These are phyloP conservation scores for Rubia yunnanensis DNA, from an alignment of 257 asterid species.

Conservation along the genomic window DNA sequence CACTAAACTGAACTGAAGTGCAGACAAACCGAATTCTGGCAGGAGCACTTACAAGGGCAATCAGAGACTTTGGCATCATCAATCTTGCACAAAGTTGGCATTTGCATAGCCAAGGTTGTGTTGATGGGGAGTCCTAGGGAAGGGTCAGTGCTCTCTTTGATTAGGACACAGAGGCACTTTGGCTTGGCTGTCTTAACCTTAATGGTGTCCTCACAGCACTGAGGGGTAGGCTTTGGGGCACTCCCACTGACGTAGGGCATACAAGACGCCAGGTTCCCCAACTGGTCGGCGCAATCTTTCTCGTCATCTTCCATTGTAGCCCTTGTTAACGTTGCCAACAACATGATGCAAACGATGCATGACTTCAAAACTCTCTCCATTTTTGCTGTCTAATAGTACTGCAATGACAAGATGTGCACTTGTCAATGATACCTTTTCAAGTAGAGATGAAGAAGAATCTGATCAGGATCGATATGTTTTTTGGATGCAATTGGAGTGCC, in stretches of 20 bases:
- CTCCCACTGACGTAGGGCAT: constrained; percentile 57
- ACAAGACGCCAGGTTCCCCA: constrained; percentile 44
- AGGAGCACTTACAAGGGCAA: constrained; percentile 37
- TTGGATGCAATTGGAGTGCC: neutral
- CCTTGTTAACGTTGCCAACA: constrained; percentile 11
- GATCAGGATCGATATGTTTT: neutral
- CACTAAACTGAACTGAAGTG: neutral
- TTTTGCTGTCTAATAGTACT: neutral
- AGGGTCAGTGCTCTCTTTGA: constrained; percentile 58
- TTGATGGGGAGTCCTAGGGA: constrained; percentile 55
- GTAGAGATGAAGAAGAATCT: neutral
- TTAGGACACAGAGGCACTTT: constrained; percentile 59
- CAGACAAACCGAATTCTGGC: neutral
- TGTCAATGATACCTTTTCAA: no score
- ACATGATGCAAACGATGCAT: neutral
- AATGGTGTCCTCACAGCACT: constrained; percentile 44
- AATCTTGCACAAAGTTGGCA: constrained; percentile 49
- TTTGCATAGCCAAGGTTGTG: constrained; percentile 60
- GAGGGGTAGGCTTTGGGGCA: constrained; percentile 43
- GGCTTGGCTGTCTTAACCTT: constrained; percentile 44
- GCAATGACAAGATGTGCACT: neutral
- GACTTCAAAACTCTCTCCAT: constrained; percentile 9
- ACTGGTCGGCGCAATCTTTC: constrained; percentile 55
- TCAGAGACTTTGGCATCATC: constrained; percentile 58
- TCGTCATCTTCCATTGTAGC: constrained; percentile 42